Base-by-base conservation (phyloP, 371 early-diverging fungal species). In the Basidiobolus meristosporus region DNA sequence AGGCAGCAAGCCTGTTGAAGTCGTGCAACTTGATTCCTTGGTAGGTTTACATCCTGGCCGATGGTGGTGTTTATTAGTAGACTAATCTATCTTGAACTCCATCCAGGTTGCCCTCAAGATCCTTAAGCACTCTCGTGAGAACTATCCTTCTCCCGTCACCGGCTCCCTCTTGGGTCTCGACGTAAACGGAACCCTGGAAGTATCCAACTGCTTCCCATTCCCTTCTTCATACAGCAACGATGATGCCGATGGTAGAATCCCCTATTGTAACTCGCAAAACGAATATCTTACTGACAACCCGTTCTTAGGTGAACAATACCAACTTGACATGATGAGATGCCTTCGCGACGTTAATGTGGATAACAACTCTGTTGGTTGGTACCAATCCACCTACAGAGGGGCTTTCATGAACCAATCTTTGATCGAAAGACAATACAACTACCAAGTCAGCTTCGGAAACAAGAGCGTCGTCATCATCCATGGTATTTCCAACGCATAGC, bases 311-410 rank as follows among this genome's bases (percentile, higher is more conserved):
- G 80, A 87, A 17, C 75, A 80, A 54, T 92, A 92, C 60, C 90
- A 90, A 64, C 53, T 82, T 28, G 85, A 82, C 45, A 90, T 93
- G 90, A 75, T 93, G 68, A 68, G 82, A 50, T 77, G 82, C 59
- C 65, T 92, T 52, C 78, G 87, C 44, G 82, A 87, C 40, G 81
- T 92, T 46, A 91, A 91, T 56, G 82, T 80, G 37, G 97, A 96
- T 53, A 80, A 85, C 56, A 87, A 87, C 68, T 77, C 85, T 28
- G 91, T 92, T 28, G 97, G 97, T n/a, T 90, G 95, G 89, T 95
- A 93, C 57, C 81, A 84, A 55, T 84, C 89, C 21, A 73, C 89
- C 33, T 70, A 77, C 47, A 59, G 89, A 54, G 86, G 84, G 44
- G 74, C 78, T 49, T 90, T 90, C 59, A 75, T 92, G 69, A 80